phyloP scores from a whole-genome alignment of 2,329 filamentous ascomycete genomes.

The Aspergillus tanneri region DNA sequence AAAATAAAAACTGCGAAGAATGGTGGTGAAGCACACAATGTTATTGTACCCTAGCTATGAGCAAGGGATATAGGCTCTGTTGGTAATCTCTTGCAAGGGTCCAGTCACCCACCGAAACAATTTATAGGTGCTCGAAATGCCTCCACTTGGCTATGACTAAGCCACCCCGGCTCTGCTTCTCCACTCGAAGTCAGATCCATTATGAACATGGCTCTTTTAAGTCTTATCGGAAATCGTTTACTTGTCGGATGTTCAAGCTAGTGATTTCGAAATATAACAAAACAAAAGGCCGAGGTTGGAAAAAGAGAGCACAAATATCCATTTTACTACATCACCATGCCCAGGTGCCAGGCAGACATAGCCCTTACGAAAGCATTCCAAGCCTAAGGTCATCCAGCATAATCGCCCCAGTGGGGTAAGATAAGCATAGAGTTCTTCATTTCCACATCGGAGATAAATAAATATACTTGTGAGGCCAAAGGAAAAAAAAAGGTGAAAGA shows the following conservation, averaged over 20 bases:
- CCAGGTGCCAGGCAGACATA: constrained; percentile 13
- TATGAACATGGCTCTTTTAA: background rate
- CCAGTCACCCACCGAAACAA: too few species aligned
- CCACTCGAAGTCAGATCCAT: constrained; percentile 3
- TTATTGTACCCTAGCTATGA: too few species aligned
- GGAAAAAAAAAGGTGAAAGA: background rate
- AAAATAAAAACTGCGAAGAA: too few species aligned
- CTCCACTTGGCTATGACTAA: constrained; percentile 7
- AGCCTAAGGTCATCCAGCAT: background rate
- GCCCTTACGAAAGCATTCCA: constrained; percentile 4
- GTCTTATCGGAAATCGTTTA: too few species aligned
- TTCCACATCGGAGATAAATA: background rate
- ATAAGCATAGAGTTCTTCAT: background rate
- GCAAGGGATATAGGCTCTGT: too few species aligned
- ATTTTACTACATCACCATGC: constrained; percentile 15
- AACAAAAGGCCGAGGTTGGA: background rate
- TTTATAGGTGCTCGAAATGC: too few species aligned
- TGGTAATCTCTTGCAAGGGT: too few species aligned
- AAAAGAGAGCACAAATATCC: background rate
- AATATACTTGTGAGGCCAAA: background rate
- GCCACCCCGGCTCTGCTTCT: constrained; percentile 3
- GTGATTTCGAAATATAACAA: background rate
- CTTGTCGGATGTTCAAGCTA: background rate
- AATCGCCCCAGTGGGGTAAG: too few species aligned
- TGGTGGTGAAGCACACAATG: too few species aligned